Conservation (phyloP, 352 stramenopile species). For the Phytopythium oedochilum region DNA sequence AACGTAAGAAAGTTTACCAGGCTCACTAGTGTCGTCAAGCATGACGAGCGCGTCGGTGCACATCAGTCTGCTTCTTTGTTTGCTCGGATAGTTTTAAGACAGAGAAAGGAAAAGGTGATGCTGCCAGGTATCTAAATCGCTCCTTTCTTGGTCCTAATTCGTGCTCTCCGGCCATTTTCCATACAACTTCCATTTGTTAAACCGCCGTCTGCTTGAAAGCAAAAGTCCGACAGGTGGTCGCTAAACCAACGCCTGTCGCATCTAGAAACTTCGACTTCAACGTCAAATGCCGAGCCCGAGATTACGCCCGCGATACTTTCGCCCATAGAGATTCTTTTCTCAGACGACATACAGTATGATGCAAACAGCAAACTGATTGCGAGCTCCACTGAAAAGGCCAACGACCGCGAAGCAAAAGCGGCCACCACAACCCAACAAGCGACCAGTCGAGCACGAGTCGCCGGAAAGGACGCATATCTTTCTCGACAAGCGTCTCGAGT, state of each 20-base stretch:
- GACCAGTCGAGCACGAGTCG: not conserved
- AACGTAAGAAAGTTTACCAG: no score
- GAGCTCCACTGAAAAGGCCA: not conserved
- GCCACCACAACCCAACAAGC: not conserved
- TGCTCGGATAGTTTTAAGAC: no score
- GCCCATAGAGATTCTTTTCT: not conserved
- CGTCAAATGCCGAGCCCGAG: not conserved
- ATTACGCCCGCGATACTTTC: not conserved
- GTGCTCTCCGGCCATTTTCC: not conserved
- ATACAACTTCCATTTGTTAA: not conserved
- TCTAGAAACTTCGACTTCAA: not conserved
- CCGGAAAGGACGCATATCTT: not conserved
- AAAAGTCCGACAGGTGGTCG: not conserved
- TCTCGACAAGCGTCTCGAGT: not conserved
- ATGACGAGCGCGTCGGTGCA: no score
- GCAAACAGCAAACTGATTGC: not conserved
- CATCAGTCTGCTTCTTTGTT: no score
- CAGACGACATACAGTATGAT: not conserved
- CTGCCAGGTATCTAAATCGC: no score
- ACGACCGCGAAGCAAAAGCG: no score
- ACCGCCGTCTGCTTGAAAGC: not conserved
- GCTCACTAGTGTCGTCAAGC: no score
- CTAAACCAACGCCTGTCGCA: not conserved
- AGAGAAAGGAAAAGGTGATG: no score
- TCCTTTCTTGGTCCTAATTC: no score